Percentiles rank a stretch among this genome's conserved stretches.
phyloP scores from a whole-genome alignment of 257 asterid genomes.

The Solanum phureja region DNA sequence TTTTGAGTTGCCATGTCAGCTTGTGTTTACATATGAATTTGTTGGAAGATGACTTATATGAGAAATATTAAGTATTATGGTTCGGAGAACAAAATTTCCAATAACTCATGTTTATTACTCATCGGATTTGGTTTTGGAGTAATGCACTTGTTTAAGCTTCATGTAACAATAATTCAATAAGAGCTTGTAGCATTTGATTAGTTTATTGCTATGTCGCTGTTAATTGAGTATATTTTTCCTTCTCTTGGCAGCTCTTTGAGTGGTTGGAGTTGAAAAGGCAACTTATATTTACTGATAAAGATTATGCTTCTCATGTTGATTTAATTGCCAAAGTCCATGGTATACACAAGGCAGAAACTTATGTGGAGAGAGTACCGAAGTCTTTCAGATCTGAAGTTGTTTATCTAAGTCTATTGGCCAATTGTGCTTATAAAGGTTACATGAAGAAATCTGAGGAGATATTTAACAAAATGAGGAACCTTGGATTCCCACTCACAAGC shows the following conservation, averaged over 20 bases:
- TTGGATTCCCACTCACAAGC: constrained; percentile 34
- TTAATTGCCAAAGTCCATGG: constrained; percentile 62
- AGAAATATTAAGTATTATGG: neutral
- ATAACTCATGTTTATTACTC: neutral
- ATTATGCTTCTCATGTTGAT: constrained; percentile 49
- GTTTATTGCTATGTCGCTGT: neutral
- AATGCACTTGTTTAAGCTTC: too few relatives aligned
- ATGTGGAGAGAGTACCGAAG: constrained; percentile 36
- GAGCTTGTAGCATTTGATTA: neutral
- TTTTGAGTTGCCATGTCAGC: neutral
- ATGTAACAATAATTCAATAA: too few relatives aligned
- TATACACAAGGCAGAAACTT: constrained; percentile 40
- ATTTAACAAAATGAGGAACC: constrained; percentile 57
- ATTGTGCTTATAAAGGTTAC: constrained; percentile 22
- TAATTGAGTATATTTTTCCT: neutral
- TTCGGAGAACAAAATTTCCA: neutral
- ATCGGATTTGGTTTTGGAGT: neutral
- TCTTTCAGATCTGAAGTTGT: constrained; percentile 41
- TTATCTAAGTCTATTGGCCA: constrained; percentile 52
- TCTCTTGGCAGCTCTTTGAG: constrained; percentile 25
- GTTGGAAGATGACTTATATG: neutral
- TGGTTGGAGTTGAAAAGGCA: constrained; percentile 42
- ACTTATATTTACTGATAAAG: constrained; percentile 14
- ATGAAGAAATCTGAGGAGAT: constrained; percentile 47
- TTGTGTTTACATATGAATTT: neutral